phyloP scores from a whole-genome alignment of 768 basidiomycete species.

The Boletus edulis region DNA sequence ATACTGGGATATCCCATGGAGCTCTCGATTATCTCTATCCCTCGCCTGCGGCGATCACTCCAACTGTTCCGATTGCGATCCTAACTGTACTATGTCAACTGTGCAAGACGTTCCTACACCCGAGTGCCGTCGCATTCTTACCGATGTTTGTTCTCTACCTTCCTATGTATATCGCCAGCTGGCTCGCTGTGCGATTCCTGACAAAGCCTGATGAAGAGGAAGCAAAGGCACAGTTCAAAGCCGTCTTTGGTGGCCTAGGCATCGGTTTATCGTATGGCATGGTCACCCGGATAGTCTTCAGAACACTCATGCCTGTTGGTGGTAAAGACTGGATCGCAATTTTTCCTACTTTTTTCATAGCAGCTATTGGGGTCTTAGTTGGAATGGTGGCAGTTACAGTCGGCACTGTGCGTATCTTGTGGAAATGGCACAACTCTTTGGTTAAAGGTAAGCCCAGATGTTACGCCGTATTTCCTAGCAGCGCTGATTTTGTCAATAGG shows the following conservation, averaged over 20 bases:
- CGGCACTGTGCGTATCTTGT: conserved; percentile 33
- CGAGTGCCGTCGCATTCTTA: conserved; percentile 38
- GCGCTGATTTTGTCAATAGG: neutral
- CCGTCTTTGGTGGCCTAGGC: conserved; percentile 48
- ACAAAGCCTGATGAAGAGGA: conserved; percentile 56
- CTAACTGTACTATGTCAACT: conserved; percentile 35
- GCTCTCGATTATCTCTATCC: conserved; percentile 44
- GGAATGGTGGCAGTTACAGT: conserved; percentile 16
- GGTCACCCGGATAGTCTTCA: neutral
- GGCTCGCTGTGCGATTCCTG: conserved; percentile 42
- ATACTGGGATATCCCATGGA: conserved; percentile 49
- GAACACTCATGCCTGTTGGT: neutral
- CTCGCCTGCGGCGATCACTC: conserved; percentile 26
- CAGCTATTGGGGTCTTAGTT: neutral
- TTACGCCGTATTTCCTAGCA: neutral
- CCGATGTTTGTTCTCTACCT: conserved; percentile 50
- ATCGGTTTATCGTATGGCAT: conserved; percentile 20
- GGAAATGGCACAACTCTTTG: conserved; percentile 46
- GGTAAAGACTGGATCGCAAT: neutral
- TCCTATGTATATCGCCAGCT: conserved; percentile 55
- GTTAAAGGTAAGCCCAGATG: conserved; percentile 32
- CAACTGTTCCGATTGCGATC: conserved; percentile 31
- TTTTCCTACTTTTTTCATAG: neutral
- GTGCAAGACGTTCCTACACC: conserved; percentile 40
- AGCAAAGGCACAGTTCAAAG: conserved; percentile 68